Percentiles rank a stretch among this genome's conserved stretches.
phyloP scores from a whole-genome alignment of 1,284 basidiomycete genomes.

The Xerocomus minutiporus region DNA sequence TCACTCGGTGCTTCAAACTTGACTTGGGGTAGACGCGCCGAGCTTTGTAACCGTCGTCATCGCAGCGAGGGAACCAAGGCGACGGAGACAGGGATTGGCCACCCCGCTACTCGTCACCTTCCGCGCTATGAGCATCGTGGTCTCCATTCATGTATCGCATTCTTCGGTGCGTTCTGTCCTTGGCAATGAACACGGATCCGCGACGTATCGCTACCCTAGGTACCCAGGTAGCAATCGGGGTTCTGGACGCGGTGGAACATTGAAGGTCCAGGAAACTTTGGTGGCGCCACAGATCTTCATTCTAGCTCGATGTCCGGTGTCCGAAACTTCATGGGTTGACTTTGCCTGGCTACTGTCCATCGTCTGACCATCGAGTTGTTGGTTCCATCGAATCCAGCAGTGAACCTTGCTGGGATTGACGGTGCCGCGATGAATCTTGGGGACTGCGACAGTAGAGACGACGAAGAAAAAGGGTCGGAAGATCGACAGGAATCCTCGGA shows the following conservation, averaged over 20 bases:
- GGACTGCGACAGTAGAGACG: background rate
- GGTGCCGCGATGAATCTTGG: background rate
- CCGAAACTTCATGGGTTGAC: too few relatives aligned
- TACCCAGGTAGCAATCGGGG: background rate
- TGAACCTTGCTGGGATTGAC: background rate
- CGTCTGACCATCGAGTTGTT: background rate
- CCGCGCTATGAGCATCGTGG: background rate
- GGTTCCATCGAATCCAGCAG: background rate
- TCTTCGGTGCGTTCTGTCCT: background rate
- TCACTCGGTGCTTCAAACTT: background rate
- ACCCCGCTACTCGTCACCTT: background rate
- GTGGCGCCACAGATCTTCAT: too few relatives aligned
- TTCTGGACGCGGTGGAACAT: background rate
- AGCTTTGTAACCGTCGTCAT: background rate
- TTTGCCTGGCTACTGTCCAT: too few relatives aligned
- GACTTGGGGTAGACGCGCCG: background rate
- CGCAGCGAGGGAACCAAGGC: too few relatives aligned
- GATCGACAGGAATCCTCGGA: background rate
- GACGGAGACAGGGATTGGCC: background rate
- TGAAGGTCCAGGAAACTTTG: too few relatives aligned
- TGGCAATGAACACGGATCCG: background rate
- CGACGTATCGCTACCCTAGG: background rate
- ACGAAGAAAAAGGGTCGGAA: background rate
- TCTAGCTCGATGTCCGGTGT: too few relatives aligned
- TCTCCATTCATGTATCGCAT: background rate